Base-by-base conservation (phyloP, 768 basidiomycete species). In the Tulasnella sp. region DNA sequence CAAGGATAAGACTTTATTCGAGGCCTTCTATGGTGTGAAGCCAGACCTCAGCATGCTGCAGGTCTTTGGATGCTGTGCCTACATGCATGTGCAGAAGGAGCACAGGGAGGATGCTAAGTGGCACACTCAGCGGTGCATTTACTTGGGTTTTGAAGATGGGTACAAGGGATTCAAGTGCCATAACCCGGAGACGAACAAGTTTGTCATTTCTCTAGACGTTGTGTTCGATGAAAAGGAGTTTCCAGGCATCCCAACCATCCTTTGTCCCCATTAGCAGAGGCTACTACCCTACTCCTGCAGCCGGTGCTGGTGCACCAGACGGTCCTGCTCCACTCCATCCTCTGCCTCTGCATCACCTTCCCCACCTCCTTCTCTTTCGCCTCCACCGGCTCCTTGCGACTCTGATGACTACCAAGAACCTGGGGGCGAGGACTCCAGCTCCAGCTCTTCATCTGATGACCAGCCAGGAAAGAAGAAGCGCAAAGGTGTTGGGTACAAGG, bases 401-500 rank as follows among this genome's bases (percentile, higher is more conserved):
- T 1, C 62, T 17, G n/a, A 68, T 17, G 12, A 42, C 36, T 3
- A 14, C 6, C 16, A 71, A 9, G 72, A 77, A 72, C 17, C 75
- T 35, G 14, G 36, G 42, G 32, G 77, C 72, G 36, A 70, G 62
- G 32, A 77, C n/a, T n/a, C n/a, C n/a, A n/a, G n/a, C n/a, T n/a
- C n/a, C n/a, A n/a, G n/a, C n/a, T n/a, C n/a, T n/a, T n/a, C n/a
- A n/a, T n/a, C n/a, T n/a, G n/a, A n/a, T n/a, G n/a, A n/a, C n/a
- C n/a, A n/a, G n/a, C n/a, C 62, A 35, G 75, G 77, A 9, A 77
- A 74, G 5, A 76, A 37, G n/a, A n/a, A 73, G 5, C n/a, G n/a
- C n/a, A n/a, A n/a, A n/a, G n/a, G n/a, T n/a, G n/a, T n/a, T n/a
- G n/a, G n/a, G n/a, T n/a, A n/a, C n/a, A n/a, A n/a, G n/a, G n/a